Percentiles rank a stretch among this genome's conserved stretches.
These are phyloP conservation scores for Candida mattraensis DNA, from an alignment of 805 yeast species.

Conservation along the genomic window DNA sequence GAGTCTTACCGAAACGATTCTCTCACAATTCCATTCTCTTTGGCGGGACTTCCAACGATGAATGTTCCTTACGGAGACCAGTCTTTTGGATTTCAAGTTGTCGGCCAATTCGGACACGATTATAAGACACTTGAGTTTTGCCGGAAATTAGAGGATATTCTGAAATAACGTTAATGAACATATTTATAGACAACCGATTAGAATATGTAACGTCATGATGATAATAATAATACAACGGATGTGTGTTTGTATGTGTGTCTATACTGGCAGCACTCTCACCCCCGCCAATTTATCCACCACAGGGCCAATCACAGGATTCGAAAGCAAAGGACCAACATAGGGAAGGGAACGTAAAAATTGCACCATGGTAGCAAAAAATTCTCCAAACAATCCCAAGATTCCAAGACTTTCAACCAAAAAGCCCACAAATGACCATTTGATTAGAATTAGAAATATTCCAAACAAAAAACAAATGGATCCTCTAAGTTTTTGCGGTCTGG, in stretches of 20 bases:
- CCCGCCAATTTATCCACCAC: conserved; percentile 63
- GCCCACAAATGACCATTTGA: conserved; percentile 79
- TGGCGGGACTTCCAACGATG: conserved; percentile 89
- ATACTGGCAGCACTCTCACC: conserved; percentile 66
- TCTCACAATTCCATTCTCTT: conserved; percentile 83
- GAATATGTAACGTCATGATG: background rate
- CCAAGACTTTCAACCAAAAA: conserved; percentile 85
- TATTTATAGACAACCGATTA: conserved; percentile 1
- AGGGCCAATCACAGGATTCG: conserved; percentile 84
- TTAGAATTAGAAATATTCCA: conserved; percentile 75
- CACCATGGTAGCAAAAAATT: conserved; percentile 86
- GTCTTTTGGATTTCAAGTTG: conserved; percentile 71
- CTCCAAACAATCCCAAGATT: conserved; percentile 85
- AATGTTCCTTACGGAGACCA: conserved; percentile 60
- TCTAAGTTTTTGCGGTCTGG: conserved; percentile 82
- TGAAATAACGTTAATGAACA: no score
- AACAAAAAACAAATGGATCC: conserved; percentile 77
- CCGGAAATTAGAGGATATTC: no score
- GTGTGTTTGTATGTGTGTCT: background rate
- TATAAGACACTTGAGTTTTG: conserved; percentile 49
- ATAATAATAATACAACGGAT: conserved; percentile 15
- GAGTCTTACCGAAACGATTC: conserved; percentile 78
- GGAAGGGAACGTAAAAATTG: conserved; percentile 88
- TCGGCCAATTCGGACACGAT: conserved; percentile 89
- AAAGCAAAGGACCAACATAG: conserved; percentile 77